phyloP scores from a whole-genome alignment of 2,329 filamentous ascomycete genomes.

The Aspergillus udagawae region DNA sequence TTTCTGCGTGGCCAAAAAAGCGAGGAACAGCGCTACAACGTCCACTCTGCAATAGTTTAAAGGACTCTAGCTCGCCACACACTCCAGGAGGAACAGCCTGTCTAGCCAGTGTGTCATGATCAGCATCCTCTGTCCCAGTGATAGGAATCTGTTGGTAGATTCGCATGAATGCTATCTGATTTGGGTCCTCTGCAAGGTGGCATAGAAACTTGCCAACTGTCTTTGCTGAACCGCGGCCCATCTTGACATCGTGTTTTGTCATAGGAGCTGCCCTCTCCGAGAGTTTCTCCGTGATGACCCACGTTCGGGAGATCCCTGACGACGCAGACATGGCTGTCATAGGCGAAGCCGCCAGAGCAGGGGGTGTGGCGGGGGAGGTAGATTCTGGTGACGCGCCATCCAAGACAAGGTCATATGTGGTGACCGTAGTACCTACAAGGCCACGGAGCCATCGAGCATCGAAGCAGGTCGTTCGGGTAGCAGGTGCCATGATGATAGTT shows the following conservation, averaged over 20 bases:
- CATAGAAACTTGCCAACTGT: slow-evolving; percentile 14
- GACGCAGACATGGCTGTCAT: too few species aligned
- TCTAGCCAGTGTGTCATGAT: slow-evolving; percentile 8
- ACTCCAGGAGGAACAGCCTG: too few species aligned
- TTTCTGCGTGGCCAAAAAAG: slow-evolving; percentile 14
- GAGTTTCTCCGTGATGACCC: slow-evolving; percentile 12
- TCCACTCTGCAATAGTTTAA: slow-evolving; percentile 8
- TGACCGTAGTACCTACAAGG: slow-evolving; percentile 13
- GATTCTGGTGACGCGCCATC: slow-evolving; percentile 2
- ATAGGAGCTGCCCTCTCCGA: slow-evolving; percentile 5
- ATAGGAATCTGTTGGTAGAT: slow-evolving; percentile 16
- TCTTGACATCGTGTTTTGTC: slow-evolving; percentile 6
- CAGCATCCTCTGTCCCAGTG: slow-evolving; percentile 11
- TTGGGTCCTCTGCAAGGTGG: slow-evolving; percentile 7
- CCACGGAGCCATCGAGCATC: slow-evolving; percentile 12
- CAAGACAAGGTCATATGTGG: slow-evolving; percentile 7
- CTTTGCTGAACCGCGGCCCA: slow-evolving; percentile 5
- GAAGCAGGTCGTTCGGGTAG: slow-evolving; percentile 4
- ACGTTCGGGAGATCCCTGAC: too few species aligned
- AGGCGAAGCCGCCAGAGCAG: too few species aligned
- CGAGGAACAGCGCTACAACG: slow-evolving; percentile 13
- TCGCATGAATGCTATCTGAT: slow-evolving; percentile 13
- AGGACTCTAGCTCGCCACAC: slow-evolving; percentile 15
- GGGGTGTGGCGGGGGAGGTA: too few species aligned
- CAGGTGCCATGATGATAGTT: too few species aligned